Base-by-base conservation (phyloP, 2,329 filamentous ascomycete genomes). In the Tolypocladium album region DNA sequence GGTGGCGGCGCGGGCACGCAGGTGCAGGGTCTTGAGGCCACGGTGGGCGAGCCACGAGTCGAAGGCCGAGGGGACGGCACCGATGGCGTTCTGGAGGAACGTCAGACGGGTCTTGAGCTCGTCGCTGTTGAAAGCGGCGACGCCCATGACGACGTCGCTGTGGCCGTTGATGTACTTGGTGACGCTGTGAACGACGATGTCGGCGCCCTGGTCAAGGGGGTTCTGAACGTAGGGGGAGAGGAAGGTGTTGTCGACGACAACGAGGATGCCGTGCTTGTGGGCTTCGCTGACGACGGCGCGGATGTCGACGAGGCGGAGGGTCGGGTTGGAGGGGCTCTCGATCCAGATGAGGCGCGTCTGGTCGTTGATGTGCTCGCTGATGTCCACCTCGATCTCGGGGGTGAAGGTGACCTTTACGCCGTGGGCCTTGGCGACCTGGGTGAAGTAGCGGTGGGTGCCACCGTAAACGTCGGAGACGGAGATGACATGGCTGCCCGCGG, bases 81-180 rank as follows among this genome's bases (percentile, higher is more conserved):
- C 94, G 67, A 97, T 96, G 67, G 94, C 94, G 77, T 99, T 99
- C 74, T 99, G 94, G 45, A 99, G 83, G 81, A 97, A 99, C 58
- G 85, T 80, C 27, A 99, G 84, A 50, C 90, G 86, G 64, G 87
- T 79, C 71, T 87, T 86, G 66, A 99, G 81, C 22, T 85, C 82
- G 60, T 91, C 86, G 38, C 88, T 89, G 82, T 97, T 97, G 83
- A 96, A 95, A 57, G 94, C 94, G 55, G 92, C 93, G 38, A 94
- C 89, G 65, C 94, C 94, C 94, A 99, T 99, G 68, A 97, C 87
- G 11, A 99, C 94, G 74, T 99, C 94, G 72, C 86, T 84, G 79
- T 99, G 94, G 57, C 94, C 94, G 74, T 97, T 97, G 79, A 99
- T 97, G 78, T 97, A 99, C 79, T 99, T 99, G 53, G 94, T 99